phyloP scores from a whole-genome alignment of 257 asterid species.

The Capsicum rhomboideum region DNA sequence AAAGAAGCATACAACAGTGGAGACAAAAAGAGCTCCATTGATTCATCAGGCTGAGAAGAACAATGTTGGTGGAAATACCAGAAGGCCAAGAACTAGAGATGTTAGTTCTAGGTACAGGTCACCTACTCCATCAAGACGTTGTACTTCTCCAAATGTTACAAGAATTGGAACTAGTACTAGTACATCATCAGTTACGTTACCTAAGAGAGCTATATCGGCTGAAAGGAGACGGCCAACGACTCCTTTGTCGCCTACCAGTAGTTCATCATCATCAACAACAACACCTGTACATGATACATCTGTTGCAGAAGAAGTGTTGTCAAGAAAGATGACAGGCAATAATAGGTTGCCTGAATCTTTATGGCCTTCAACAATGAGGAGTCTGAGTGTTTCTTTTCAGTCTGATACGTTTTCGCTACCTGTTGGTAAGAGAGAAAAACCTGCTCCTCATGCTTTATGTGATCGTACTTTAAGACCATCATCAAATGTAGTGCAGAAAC shows the following conservation, averaged over 20 bases:
- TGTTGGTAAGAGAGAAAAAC: conserved; percentile 47
- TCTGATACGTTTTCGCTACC: conserved; percentile 43
- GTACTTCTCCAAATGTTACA: conserved; percentile 49
- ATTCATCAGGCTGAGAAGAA: conserved; percentile 55
- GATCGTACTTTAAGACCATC: conserved; percentile 56
- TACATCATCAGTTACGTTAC: conserved; percentile 21
- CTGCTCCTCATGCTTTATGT: conserved; percentile 26
- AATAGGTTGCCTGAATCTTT: conserved; percentile 57
- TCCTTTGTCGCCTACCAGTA: conserved; percentile 41
- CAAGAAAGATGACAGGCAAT: conserved; percentile 38
- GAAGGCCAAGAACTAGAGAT: conserved; percentile 52
- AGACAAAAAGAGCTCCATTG: conserved; percentile 37
- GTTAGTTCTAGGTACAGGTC: conserved; percentile 78
- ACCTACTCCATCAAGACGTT: conserved; percentile 57
- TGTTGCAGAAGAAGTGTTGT: conserved; percentile 26
- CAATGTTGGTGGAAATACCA: conserved; percentile 31
- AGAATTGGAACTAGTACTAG: conserved; percentile 24
- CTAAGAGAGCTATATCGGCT: conserved; percentile 68
- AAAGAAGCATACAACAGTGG: conserved; percentile 40
- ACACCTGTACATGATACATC: conserved; percentile 58
- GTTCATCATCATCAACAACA: conserved; percentile 34
- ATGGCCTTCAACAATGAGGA: conserved; percentile 80
- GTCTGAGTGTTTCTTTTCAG: conserved; percentile 55
- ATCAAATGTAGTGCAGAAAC: conserved; percentile 42
- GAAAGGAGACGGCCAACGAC: conserved; percentile 62